phyloP scores from a whole-genome alignment of 768 basidiomycete genomes.

The Phylloporus sp. region DNA sequence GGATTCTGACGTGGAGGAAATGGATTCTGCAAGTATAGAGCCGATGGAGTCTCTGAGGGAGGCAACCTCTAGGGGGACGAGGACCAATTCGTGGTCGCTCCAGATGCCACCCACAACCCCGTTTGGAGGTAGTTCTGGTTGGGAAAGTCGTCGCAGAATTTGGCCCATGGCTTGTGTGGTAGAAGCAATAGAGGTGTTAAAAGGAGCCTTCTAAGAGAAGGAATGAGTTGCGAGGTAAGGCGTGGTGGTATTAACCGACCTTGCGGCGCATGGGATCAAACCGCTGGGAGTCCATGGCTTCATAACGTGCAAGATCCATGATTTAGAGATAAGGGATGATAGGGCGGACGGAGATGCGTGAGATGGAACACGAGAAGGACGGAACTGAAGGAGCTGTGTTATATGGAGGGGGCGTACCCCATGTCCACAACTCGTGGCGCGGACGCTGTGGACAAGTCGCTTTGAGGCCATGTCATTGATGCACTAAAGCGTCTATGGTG shows the following conservation, averaged over 20 bases:
- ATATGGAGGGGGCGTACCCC: constrained; percentile 21
- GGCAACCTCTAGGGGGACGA: constrained; percentile 28
- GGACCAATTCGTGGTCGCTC: constrained; percentile 33
- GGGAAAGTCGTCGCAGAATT: constrained; percentile 20
- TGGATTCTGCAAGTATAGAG: constrained; percentile 14
- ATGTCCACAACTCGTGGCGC: constrained; percentile 23
- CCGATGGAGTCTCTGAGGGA: constrained; percentile 15
- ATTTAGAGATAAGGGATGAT: constrained; percentile 28
- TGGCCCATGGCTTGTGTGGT: constrained; percentile 27
- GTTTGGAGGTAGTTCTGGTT: constrained; percentile 12
- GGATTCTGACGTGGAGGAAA: constrained; percentile 15
- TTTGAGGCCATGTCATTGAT: constrained; percentile 21
- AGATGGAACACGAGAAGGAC: constrained; percentile 28
- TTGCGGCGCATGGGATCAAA: constrained; percentile 29
- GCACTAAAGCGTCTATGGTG: constrained; percentile 16
- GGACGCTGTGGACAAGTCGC: constrained; percentile 20
- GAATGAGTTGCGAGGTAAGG: constrained; percentile 20
- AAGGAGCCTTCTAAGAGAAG: constrained; percentile 18
- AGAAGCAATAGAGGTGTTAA: constrained; percentile 8
- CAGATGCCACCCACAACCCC: constrained; percentile 28
- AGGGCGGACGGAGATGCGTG: constrained; percentile 17
- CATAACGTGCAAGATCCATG: constrained; percentile 24
- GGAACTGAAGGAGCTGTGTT: constrained; percentile 25
- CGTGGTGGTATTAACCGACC: constrained; percentile 20
- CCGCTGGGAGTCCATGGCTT: constrained; percentile 30